A percentile compares a stretch with the other conserved stretches of the same genome.
phyloP scores from a whole-genome alignment of 1,139 yeast species.

The Hemisphaericaspora subhashii region DNA sequence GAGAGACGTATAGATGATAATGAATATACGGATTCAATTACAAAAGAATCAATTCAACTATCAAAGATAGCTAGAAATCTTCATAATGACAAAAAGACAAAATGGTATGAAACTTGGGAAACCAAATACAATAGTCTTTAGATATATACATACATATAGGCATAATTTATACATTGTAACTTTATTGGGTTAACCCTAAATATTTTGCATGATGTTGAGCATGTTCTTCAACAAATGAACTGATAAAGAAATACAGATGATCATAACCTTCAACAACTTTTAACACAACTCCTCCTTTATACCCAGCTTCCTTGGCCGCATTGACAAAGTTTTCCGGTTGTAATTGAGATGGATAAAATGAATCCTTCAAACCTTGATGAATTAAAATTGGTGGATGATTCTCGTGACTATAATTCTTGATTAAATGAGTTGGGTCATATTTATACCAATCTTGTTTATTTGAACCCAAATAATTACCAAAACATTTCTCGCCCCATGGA shows the following conservation, averaged over 20 bases:
- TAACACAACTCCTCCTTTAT: slow-evolving; percentile 62
- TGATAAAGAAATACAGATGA: slow-evolving; percentile 85
- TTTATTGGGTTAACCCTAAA: slow-evolving; percentile 47
- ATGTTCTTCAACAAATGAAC: slow-evolving; percentile 80
- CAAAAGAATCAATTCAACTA: slow-evolving; percentile 29
- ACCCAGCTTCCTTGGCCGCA: slow-evolving; percentile 60
- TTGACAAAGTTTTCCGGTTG: slow-evolving; percentile 71
- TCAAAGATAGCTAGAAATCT: slow-evolving; percentile 35
- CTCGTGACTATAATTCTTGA: slow-evolving; percentile 55
- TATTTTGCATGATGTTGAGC: slow-evolving; percentile 84
- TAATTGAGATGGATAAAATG: slow-evolving; percentile 70
- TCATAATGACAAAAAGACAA: slow-evolving; percentile 44
- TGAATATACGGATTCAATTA: slow-evolving; percentile 25
- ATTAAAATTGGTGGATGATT: slow-evolving; percentile 63
- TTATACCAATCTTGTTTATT: slow-evolving; percentile 60
- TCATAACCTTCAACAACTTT: slow-evolving; percentile 81
- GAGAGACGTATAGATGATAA: slow-evolving; percentile 35
- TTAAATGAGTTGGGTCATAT: slow-evolving; percentile 80
- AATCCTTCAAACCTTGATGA: slow-evolving; percentile 80
- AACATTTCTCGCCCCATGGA: slow-evolving; percentile 85
- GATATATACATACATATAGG: slow-evolving; percentile 14
- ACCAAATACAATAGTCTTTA: slow-evolving; percentile 29
- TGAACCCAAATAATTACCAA: slow-evolving; percentile 71
- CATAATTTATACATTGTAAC: background rate
- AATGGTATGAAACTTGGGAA: slow-evolving; percentile 56